Evolutionary conservation across 148 eudicot genomes (phyloP).

Genomic region (Polygonum maritimum): DNA sequence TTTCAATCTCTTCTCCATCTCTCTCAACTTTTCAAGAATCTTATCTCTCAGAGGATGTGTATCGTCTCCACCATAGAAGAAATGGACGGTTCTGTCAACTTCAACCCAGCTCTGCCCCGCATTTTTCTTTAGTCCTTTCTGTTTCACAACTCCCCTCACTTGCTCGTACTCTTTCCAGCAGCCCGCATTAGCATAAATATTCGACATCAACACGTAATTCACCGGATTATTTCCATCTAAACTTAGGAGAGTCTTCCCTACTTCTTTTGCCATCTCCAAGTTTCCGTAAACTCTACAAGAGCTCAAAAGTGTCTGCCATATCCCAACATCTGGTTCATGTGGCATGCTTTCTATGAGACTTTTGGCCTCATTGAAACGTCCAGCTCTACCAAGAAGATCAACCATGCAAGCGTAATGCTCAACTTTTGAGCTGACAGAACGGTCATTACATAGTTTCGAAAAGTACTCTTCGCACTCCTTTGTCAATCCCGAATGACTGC

Average conservation of each 20-base stretch:
- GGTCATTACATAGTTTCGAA: conserved; percentile 37
- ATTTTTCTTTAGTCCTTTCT: conserved; percentile 61
- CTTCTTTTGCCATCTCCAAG: conserved; percentile 59
- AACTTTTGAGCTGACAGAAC: conserved; percentile 34
- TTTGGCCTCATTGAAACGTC: conserved; percentile 66
- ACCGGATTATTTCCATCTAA: conserved; percentile 56
- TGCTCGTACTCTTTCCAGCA: conserved; percentile 67
- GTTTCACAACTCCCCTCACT: conserved; percentile 44
- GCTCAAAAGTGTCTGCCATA: conserved; percentile 77
- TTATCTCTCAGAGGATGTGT: conserved; percentile 42
- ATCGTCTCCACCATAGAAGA: conserved; percentile 69
- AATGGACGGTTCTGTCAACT: conserved; percentile 52
- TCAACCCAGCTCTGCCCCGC: conserved; percentile 88
- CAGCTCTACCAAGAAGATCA: conserved; percentile 86
- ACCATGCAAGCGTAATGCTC: conserved; percentile 93
- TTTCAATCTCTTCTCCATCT: conserved; percentile 58
- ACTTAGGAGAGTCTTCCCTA: conserved; percentile 48
- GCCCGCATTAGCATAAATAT: conserved; percentile 62
- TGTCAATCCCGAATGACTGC: conserved; percentile 76
- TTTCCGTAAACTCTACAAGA: conserved; percentile 75
- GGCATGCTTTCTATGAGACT: conserved; percentile 60
- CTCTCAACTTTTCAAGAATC: conserved; percentile 36
- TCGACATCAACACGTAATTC: conserved; percentile 61
- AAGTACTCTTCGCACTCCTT: conserved; percentile 60
- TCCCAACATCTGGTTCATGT: conserved; percentile 50